Conservation (phyloP, 169 alveolate species). For the Plasmodium cynomolgi region DNA sequence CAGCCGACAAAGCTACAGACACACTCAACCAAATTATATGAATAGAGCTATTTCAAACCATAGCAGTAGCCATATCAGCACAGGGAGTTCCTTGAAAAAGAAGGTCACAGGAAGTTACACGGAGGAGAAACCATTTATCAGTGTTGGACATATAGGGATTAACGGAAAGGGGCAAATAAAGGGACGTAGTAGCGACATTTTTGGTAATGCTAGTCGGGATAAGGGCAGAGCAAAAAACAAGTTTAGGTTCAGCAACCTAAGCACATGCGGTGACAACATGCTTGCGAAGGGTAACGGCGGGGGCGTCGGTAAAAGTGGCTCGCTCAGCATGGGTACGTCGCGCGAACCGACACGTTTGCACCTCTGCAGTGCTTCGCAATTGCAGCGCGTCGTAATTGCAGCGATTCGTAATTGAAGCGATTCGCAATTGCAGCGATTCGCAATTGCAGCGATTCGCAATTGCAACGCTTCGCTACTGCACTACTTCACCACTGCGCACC, state of each 20-base stretch:
- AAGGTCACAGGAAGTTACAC: not conserved
- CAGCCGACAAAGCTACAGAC: not conserved
- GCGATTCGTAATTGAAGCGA: too few relatives aligned
- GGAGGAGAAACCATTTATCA: conserved; percentile 28
- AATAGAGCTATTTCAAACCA: not conserved
- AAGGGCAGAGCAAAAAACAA: conserved; percentile 7
- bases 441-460: too few relatives aligned
- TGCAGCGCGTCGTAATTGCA: too few relatives aligned
- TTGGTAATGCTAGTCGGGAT: not conserved
- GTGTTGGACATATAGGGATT: conserved; percentile 26
- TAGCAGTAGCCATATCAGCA: not conserved
- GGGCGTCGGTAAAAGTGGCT: not conserved
- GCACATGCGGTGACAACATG: conserved; percentile 18
- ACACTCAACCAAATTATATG: not conserved
- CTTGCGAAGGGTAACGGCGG: not conserved
- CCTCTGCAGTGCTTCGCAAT: not conserved
- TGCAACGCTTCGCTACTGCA: not conserved
- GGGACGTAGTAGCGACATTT: not conserved
- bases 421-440: too few relatives aligned
- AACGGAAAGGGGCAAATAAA: conserved; percentile 20
- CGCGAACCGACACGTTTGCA: not conserved
- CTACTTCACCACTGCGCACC: not conserved
- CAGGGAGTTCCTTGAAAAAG: not conserved
- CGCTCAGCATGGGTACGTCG: not conserved
- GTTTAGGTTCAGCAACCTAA: conserved; percentile 29